Evolutionary conservation across 805 yeast species (phyloP).

Genomic region (Kockiozyma suomiensis): DNA sequence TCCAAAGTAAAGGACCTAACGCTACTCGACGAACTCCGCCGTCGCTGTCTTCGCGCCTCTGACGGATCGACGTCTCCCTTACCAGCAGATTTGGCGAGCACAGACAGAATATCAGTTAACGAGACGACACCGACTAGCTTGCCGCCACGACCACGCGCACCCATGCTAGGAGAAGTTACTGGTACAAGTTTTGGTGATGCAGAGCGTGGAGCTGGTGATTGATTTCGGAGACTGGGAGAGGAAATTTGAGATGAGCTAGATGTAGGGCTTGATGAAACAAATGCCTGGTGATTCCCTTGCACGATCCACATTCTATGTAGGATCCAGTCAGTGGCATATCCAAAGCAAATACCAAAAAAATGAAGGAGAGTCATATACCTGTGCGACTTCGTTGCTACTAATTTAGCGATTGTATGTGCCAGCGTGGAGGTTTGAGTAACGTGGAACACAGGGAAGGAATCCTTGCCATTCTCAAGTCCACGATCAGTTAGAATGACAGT

Average conservation of each 20-base stretch:
- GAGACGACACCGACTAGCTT: conserved; percentile 89
- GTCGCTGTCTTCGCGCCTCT: conserved; percentile 83
- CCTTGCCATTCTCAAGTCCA: conserved; percentile 93
- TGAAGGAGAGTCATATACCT: conserved; percentile 45
- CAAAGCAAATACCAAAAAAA: conserved; percentile 54
- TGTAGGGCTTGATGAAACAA: background rate
- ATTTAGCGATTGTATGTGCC: conserved; percentile 87
- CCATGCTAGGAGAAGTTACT: conserved; percentile 9
- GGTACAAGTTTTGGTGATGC: conserved; percentile 35
- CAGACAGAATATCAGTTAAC: conserved; percentile 82
- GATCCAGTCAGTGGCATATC: conserved; percentile 53
- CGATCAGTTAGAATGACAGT: conserved; percentile 82
- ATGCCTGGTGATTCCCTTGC: conserved; percentile 37
- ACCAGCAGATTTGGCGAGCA: conserved; percentile 76
- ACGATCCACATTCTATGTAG: conserved; percentile 43
- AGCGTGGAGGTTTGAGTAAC: conserved; percentile 77
- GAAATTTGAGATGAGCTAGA: background rate
- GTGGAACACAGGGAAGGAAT: conserved; percentile 94
- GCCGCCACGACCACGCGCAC: conserved; percentile 54
- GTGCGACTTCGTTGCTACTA: conserved; percentile 94
- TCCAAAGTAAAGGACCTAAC: conserved; percentile 32
- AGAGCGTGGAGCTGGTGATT: conserved; percentile 31
- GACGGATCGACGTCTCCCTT: conserved; percentile 71
- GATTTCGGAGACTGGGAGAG: conserved; percentile 20
- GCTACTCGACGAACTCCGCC: conserved; percentile 54